These are phyloP conservation scores for Silene vulgaris DNA, from an alignment of 179 eudicot genomes.

Conservation along the genomic window DNA sequence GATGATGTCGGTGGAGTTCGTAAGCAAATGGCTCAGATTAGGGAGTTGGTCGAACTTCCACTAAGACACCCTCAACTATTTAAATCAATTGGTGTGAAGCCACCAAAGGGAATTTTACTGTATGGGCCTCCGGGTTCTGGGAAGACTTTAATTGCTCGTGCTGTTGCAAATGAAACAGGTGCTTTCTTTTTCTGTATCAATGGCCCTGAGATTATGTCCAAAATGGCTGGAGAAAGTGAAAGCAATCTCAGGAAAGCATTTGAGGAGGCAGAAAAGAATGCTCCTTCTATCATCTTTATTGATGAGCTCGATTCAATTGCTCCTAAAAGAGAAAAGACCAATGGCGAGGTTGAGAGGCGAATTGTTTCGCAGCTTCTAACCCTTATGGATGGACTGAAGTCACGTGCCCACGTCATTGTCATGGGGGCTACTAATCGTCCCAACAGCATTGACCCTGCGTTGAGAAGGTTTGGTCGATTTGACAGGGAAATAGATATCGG, in stretches of 20 bases:
- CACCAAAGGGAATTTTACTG: slow-evolving; percentile 81
- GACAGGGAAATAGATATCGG: slow-evolving; percentile 89
- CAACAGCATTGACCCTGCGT: slow-evolving; percentile 86
- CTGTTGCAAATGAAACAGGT: slow-evolving; percentile 91
- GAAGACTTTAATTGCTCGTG: slow-evolving; percentile 80
- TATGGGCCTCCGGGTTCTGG: slow-evolving; percentile 98
- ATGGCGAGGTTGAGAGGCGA: slow-evolving; percentile 94
- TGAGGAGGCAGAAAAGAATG: slow-evolving; percentile 94
- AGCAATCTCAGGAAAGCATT: slow-evolving; percentile 92
- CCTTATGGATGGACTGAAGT: slow-evolving; percentile 90
- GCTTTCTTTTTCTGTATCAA: slow-evolving; percentile 87
- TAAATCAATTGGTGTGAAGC: slow-evolving; percentile 84
- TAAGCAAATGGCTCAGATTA: slow-evolving; percentile 90
- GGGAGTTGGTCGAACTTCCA: slow-evolving; percentile 82
- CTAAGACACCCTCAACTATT: slow-evolving; percentile 81
- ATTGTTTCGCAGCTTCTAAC: slow-evolving; percentile 89
- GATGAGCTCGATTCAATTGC: slow-evolving; percentile 96
- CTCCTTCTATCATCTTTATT: slow-evolving; percentile 77
- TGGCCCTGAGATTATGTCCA: slow-evolving; percentile 92
- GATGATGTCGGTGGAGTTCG: slow-evolving; percentile 94
- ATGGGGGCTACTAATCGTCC: slow-evolving; percentile 94
- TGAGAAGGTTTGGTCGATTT: slow-evolving; percentile 84
- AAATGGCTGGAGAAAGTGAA: slow-evolving; percentile 92
- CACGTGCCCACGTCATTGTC: slow-evolving; percentile 88
- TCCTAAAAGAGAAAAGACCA: slow-evolving; percentile 82